A percentile compares a stretch with the other conserved stretches of the same genome.
These are phyloP conservation scores for Paracoccidioides lutzii DNA, from an alignment of 2,329 filamentous ascomycete species.

Conservation along the genomic window DNA sequence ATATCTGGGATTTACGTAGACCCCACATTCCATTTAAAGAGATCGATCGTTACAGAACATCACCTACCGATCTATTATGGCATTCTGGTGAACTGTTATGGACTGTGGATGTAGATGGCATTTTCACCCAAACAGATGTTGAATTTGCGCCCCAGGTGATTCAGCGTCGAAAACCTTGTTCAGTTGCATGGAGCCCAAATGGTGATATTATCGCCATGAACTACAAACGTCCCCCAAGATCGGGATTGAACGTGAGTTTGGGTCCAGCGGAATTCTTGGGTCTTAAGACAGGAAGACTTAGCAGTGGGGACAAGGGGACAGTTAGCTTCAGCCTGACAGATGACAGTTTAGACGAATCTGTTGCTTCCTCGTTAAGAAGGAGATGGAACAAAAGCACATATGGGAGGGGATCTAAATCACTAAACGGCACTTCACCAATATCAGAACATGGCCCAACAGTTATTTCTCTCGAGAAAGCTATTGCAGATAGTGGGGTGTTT, in stretches of 20 bases:
- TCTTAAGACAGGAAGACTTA: constrained; percentile 29
- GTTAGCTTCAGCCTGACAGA: constrained; percentile 41
- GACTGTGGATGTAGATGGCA: constrained; percentile 49
- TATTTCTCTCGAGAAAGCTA: constrained; percentile 39
- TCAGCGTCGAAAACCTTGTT: constrained; percentile 44
- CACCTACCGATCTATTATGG: constrained; percentile 50
- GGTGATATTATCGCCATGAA: constrained; percentile 44
- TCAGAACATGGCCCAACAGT: constrained; percentile 35
- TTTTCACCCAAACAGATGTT: constrained; percentile 51
- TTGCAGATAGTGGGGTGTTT: constrained; percentile 31
- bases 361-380: constrained; percentile 37
- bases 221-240: constrained; percentile 38
- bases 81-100: constrained; percentile 51
- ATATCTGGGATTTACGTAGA: constrained; percentile 52
- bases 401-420: constrained; percentile 39
- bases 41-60: constrained; percentile 42
- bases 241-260: constrained; percentile 24
- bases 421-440: constrained; percentile 41
- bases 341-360: constrained; percentile 44
- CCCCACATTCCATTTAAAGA: constrained; percentile 51
- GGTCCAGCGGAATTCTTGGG: constrained; percentile 31
- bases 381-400: constrained; percentile 35
- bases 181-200: constrained; percentile 44
- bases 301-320: constrained; percentile 33
- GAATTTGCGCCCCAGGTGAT: constrained; percentile 47